Conservation (phyloP, 805 yeast species). For the Sugiyamaella smithiae region DNA sequence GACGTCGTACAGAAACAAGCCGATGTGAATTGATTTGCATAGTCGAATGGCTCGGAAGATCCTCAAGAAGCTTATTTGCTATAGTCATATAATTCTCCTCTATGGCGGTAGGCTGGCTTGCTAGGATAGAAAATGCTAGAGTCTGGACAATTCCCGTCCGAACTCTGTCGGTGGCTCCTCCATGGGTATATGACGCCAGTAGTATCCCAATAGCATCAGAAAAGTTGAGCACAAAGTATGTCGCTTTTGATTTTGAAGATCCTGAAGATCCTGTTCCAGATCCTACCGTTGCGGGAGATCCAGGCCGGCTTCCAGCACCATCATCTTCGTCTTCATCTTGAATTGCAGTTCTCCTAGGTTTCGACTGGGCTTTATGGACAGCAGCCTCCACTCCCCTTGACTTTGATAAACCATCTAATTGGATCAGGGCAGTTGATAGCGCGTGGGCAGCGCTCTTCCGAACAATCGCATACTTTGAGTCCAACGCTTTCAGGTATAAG, state of each 20-base stretch:
- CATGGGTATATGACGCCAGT: constrained; percentile 21
- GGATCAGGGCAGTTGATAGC: constrained; percentile 28
- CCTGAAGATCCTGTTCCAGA: constrained; percentile 11
- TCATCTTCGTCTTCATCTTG: constrained; percentile 21
- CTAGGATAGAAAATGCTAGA: constrained; percentile 22
- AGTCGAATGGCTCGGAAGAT: constrained; percentile 18
- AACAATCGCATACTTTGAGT: constrained; percentile 23
- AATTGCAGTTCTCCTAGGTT: constrained; percentile 9
- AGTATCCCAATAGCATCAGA: constrained; percentile 25
- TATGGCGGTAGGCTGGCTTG: constrained; percentile 20
- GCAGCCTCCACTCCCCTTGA: constrained; percentile 17
- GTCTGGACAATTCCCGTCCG: constrained; percentile 30
- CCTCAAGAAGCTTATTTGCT: constrained; percentile 22
- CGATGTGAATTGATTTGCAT: constrained; percentile 18
- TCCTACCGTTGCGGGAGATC: constrained; percentile 4
- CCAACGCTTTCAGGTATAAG: constrained; percentile 27
- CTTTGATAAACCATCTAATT: constrained; percentile 14
- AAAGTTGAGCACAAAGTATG: constrained; percentile 21
- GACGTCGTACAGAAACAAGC: constrained; percentile 25
- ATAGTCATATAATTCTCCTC: constrained; percentile 26
- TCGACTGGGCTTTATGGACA: constrained; percentile 7
- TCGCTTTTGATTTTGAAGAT: not conserved
- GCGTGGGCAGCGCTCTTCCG: constrained; percentile 32
- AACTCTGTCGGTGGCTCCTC: constrained; percentile 20
- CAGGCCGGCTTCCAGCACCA: not conserved